Base-by-base conservation (phyloP, 2,329 filamentous ascomycete genomes). In the Trematosphaeria pertusa region DNA sequence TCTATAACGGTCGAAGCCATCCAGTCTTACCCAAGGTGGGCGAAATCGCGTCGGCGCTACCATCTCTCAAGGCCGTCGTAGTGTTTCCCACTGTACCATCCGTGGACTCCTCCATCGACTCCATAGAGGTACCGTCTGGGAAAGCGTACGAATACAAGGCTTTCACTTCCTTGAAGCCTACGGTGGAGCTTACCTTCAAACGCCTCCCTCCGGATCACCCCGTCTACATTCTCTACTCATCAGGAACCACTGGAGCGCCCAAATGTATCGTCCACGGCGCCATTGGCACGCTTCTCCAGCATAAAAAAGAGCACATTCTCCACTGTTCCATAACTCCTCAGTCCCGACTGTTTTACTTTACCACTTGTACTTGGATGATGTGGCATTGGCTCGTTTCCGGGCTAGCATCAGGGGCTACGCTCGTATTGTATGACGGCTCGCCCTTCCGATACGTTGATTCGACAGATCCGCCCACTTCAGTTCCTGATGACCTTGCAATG, bases 361-460 rank as follows among this genome's bases (percentile, higher is more conserved):
- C 91, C 1, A 97, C 92, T 3, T 91, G 88, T 9, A 95, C 91
- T 0, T 97, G 92, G 94, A 97, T 99, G 92, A 97, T 97, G 93
- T 97, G 92, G 91, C 93, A 97, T 70, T 97, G 93, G 92, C 86
- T 92, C 31, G 83, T 97, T 15, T 93, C 90, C 1, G 90, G 87
- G 5, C 84, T 97, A 3, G 89, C 92, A 8, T 86, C 85, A 21
- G 93, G 93, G 42, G 83, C 89, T 9, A 93, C 90, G 0, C 78
- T 97, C 10, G 81, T 97, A 15, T 80, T 97, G 3, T 99, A 97
- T 73, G 90, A 96, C 42, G 94, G 94, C 37, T 96, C 90, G 0
- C 94, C 94, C 0, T 97, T 97, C 77, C 76, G 77, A 43, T 78
- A 75, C 42, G 37, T 72, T 3, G 62, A 66, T 11, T 15, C 38